Conservation (phyloP, 1,284 basidiomycete species). For the Microbotryum intermedium region DNA sequence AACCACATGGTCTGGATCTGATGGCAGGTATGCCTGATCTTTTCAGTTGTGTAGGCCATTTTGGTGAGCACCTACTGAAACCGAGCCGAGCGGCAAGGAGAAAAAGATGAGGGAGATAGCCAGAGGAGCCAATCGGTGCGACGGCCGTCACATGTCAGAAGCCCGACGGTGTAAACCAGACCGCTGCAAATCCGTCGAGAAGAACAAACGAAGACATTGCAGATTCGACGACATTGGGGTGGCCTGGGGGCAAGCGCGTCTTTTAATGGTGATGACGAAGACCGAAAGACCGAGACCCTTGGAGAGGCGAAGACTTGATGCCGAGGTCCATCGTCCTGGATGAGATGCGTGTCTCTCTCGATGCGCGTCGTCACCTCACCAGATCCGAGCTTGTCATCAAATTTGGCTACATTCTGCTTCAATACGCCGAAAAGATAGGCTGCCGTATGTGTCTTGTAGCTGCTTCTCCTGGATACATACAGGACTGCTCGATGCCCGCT, state of each 20-base stretch:
- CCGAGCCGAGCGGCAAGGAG: no score
- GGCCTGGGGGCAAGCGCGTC: constrained; percentile 46
- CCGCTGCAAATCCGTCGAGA: no score
- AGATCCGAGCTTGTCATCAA: constrained; percentile 85
- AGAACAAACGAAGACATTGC: constrained; percentile 26
- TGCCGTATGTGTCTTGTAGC: constrained; percentile 63
- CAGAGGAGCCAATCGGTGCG: no score
- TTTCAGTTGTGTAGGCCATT: no score
- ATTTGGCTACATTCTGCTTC: constrained; percentile 67
- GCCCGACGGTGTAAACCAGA: no score
- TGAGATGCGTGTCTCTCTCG: constrained; percentile 38
- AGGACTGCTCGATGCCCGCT: no score
- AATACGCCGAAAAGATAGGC: constrained; percentile 57
- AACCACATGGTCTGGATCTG: no score
- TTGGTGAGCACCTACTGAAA: no score
- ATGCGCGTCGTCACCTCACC: constrained; percentile 95
- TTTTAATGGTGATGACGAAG: constrained; percentile 76
- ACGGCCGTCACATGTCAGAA: no score
- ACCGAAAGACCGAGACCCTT: constrained; percentile 56
- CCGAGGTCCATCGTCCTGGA: constrained; percentile 58
- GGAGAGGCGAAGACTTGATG: constrained; percentile 55
- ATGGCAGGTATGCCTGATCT: no score
- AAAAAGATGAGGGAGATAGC: no score
- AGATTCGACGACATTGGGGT: constrained; percentile 43
- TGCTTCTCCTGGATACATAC: no score